Base-by-base conservation (phyloP, 2,329 filamentous ascomycete species). In the Aspergillus luchuensis region DNA sequence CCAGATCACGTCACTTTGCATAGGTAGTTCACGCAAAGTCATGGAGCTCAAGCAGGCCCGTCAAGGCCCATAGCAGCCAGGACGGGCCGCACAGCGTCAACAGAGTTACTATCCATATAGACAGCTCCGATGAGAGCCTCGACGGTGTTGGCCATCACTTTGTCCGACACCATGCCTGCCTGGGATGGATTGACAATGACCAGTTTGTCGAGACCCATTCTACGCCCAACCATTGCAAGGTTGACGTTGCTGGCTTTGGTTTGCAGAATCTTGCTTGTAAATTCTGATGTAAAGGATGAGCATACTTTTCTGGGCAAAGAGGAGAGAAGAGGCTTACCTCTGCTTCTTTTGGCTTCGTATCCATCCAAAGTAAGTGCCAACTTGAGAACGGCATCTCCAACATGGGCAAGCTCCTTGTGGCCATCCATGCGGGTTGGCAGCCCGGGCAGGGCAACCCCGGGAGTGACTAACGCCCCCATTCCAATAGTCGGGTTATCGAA, bases 71-170 rank as follows among this genome's bases (percentile, higher is more conserved):
- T 25, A 0, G 19, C 7, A 4, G 17, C 33, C 50, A 66, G 59
- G 8, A 68, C 56, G 1, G 30, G 7, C 19, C 41, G 13, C 8
- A 68, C 56, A 6, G 54, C 57, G 5, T 52, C n/a, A 3, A 59
- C 49, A 4, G 33, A 8, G 66, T 33, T 38, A 2, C 64, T 70
- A 47, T 77, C 75, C 2, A 69, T 33, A 23, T 64, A 72, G 8
- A 72, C 69, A 7, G 73, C 76, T 3, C 73, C 74, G n/a, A 76
- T 41, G n/a, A 77, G 58, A 13, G 74, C 74, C 56, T 75, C 70
- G 0, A 78, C 58, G 0, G 72, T 69, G 4, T 63, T 68, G 1
- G 74, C 72, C 65, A 74, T 72, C 15, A 69, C 64, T 1, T 56
- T 60, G 0, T 50, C 23, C 1, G 69, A 68, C 5, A 70, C 49